Conservation (phyloP, 495 filamentous ascomycete genomes). For the Neurospora terricola region DNA sequence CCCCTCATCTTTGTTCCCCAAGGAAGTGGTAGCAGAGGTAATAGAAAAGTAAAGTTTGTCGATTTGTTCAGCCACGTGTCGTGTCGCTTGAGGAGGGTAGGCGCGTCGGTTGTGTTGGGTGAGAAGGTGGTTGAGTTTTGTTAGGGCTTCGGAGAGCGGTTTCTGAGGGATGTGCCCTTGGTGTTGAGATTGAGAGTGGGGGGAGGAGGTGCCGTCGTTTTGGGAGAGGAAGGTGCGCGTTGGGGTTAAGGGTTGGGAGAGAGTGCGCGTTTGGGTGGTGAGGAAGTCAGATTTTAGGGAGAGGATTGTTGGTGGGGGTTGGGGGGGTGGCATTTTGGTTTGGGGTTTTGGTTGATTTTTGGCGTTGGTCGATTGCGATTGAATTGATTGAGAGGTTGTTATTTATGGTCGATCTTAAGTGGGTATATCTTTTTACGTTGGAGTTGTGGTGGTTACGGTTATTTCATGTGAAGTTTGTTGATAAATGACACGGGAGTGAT, state of each 20-base stretch:
- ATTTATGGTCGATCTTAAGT: not conserved
- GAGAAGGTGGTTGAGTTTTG: slow-evolving; percentile 53
- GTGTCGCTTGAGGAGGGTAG: slow-evolving; percentile 64
- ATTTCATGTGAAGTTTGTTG: not conserved
- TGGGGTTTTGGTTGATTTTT: not conserved
- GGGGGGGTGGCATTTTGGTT: slow-evolving; percentile 12
- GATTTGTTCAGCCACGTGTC: slow-evolving; percentile 77
- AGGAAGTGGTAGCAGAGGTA: slow-evolving; percentile 31
- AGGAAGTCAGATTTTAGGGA: slow-evolving; percentile 58
- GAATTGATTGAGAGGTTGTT: not conserved
- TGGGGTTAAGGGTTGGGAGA: slow-evolving; percentile 46
- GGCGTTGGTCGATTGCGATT: not conserved
- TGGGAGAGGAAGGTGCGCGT: slow-evolving; percentile 41
- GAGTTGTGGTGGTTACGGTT: not conserved
- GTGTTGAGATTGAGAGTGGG: slow-evolving; percentile 28
- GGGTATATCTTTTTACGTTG: not conserved
- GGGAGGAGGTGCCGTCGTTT: slow-evolving; percentile 12
- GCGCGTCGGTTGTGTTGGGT: slow-evolving; percentile 61
- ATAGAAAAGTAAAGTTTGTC: slow-evolving; percentile 56
- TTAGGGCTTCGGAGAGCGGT: slow-evolving; percentile 32
- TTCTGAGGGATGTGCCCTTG: slow-evolving; percentile 40
- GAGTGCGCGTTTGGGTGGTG: slow-evolving; percentile 49
- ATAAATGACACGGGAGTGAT: not conserved
- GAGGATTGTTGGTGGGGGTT: slow-evolving; percentile 41
- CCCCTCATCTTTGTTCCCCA: slow-evolving; percentile 21